These are phyloP conservation scores for Astrothelium macrocarpum DNA, from an alignment of 495 filamentous ascomycete genomes.

Conservation along the genomic window DNA sequence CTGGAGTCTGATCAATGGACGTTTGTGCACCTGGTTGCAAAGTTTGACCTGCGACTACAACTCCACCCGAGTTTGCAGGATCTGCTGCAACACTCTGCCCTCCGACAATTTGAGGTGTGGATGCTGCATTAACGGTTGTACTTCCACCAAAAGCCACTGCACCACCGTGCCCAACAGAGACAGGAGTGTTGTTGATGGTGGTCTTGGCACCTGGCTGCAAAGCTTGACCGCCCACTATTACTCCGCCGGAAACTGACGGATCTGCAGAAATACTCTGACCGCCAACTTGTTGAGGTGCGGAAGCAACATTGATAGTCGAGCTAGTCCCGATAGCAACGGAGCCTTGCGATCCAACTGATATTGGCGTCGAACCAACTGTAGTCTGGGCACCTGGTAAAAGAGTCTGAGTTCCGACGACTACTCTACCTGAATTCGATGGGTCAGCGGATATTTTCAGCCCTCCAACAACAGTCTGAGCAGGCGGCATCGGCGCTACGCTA, in stretches of 20 bases:
- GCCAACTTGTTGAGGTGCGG: neutral
- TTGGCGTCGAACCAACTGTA: conserved; percentile 1
- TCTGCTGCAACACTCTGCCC: conserved; percentile 1
- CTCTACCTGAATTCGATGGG: neutral
- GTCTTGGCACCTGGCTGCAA: conserved; percentile 1
- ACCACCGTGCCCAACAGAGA: neutral
- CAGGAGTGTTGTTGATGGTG: conserved; percentile 1
- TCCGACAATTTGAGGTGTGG: neutral
- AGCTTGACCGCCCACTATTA: neutral
- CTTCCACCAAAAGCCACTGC: neutral
- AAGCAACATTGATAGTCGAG: neutral
- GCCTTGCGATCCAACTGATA: neutral
- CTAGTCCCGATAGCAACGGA: neutral
- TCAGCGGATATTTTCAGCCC: neutral
- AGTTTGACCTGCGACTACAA: neutral
- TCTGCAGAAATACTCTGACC: neutral
- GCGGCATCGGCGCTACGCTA: neutral
- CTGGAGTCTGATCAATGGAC: conserved; percentile 2
- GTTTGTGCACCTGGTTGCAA: neutral
- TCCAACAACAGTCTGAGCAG: neutral
- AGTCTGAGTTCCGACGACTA: neutral
- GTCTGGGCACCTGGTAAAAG: neutral
- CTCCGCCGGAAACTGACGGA: conserved; percentile 1
- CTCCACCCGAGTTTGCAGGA: neutral
- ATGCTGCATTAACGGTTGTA: neutral